phyloP scores from a whole-genome alignment of 371 early-diverging fungal genomes.

The Dichotomocladium elegans region DNA sequence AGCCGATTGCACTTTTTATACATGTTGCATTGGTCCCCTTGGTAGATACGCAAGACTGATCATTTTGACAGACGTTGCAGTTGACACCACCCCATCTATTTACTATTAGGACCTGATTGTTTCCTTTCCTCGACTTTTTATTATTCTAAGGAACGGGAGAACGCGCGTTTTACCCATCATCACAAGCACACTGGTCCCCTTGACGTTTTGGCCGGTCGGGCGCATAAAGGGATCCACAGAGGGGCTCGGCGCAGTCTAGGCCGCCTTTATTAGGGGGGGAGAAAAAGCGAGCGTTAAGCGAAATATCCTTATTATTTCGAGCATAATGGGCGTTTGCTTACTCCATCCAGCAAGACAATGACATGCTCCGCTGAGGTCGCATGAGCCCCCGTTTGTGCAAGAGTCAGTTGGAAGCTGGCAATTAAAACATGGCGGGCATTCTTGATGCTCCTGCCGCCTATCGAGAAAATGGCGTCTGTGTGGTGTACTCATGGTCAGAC shows the following conservation, averaged over 20 bases:
- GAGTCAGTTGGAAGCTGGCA: conserved; percentile 35
- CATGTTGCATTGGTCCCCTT: conserved; percentile 42
- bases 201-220: conserved; percentile 23
- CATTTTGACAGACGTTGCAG: conserved; percentile 44
- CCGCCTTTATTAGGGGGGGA: no score
- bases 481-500: no score
- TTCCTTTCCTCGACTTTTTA: no score
- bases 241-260: conserved; percentile 34
- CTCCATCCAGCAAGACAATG: conserved; percentile 43
- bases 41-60: conserved; percentile 24
- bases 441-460: conserved; percentile 18
- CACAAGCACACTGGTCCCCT: conserved; percentile 36
- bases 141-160: no score
- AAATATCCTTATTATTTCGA: background rate
- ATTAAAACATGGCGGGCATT: conserved; percentile 46
- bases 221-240: conserved; percentile 41
- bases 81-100: conserved; percentile 46
- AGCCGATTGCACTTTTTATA: conserved; percentile 40
- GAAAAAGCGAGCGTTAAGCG: no score
- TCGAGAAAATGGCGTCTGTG: background rate
- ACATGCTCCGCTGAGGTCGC: conserved; percentile 34
- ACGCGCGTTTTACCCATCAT: conserved; percentile 39
- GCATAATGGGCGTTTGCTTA: conserved; percentile 10
- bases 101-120: background rate
- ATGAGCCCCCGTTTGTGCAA: conserved; percentile 44